Evolutionary conservation across 2,329 filamentous ascomycete genomes (phyloP), one percentile per base, ranked within the genome.

Genomic region (Pseudocercospora musae): DNA sequence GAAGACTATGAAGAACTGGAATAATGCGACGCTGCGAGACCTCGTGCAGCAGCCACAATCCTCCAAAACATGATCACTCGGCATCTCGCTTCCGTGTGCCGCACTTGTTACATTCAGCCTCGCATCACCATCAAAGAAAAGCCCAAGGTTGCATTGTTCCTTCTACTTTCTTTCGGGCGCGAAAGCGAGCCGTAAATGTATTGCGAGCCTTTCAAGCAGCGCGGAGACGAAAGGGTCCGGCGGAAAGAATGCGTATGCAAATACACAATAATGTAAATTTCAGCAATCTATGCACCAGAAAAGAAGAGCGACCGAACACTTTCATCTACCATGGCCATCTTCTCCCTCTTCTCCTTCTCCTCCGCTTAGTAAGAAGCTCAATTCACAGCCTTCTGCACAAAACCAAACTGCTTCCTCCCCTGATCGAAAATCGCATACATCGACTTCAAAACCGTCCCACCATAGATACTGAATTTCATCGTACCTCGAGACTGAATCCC

Each of bases 341-440:
- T n/a, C 18, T 13, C 18, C 21, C n/a, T 49, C 18, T 2, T 23
- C 18, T 6, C 40, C 40, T 18, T 9, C 11, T n/a, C n/a, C n/a
- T n/a, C n/a, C n/a, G n/a, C n/a, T n/a, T n/a, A n/a, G n/a, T n/a
- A n/a, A n/a, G n/a, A n/a, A n/a, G n/a, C n/a, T 54, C 52, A 54
- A 54, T 54, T 54, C 13, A 54, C 52, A 33, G 25, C 55, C 61
- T 66, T 65, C 68, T 87, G 84, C 50, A 88, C 83, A 44, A 79
- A 79, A 29, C 87, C 86, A 63, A 89, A 86, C 29, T 81, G 83
- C 69, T 75, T 79, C 65, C 85, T 84, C 57, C 85, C 70, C 57
- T 84, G 81, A 70, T 89, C 86, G 73, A 88, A 89, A 62, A 89
- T 81, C 59, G 84, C 85, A 71, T 90, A 90, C 59, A 88, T 78